Evolutionary conservation across 2,329 filamentous ascomycete species (phyloP).

Genomic region (Fusarium praegraminearum): DNA sequence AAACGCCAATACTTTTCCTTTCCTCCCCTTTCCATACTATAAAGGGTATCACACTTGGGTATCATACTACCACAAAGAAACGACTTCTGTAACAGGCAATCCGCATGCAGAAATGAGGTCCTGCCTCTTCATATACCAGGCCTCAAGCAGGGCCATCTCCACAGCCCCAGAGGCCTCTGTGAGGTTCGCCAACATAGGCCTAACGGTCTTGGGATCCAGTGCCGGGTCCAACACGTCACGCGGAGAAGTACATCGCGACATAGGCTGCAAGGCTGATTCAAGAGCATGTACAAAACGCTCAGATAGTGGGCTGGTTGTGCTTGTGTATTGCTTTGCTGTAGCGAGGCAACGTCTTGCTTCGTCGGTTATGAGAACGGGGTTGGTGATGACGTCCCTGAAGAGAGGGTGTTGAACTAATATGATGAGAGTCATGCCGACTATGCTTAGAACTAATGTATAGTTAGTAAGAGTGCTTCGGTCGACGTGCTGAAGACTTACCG

Average conservation of each 20-base stretch:
- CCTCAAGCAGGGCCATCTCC: slow-evolving; percentile 42
- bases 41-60: background rate
- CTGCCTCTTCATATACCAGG: slow-evolving; percentile 38
- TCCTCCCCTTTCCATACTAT: background rate
- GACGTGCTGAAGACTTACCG: slow-evolving; percentile 21
- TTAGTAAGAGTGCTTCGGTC: background rate
- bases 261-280: slow-evolving; percentile 35
- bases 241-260: slow-evolving; percentile 21
- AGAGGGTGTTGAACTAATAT: slow-evolving; percentile 42
- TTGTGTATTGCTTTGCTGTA: slow-evolving; percentile 39
- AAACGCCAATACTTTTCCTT: slow-evolving; percentile 7
- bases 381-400: slow-evolving; percentile 37
- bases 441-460: slow-evolving; percentile 29
- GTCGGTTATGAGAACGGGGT: slow-evolving; percentile 29
- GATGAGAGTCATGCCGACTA: slow-evolving; percentile 44
- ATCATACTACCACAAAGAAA: slow-evolving; percentile 40
- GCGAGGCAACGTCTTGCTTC: slow-evolving; percentile 43
- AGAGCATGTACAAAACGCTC: slow-evolving; percentile 38
- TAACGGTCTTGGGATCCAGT: slow-evolving; percentile 29
- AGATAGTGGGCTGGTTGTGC: slow-evolving; percentile 16
- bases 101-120: slow-evolving; percentile 17
- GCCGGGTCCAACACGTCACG: slow-evolving; percentile 37
- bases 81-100: slow-evolving; percentile 35
- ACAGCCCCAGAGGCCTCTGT: slow-evolving; percentile 19
- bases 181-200: slow-evolving; percentile 16